Base-by-base conservation (phyloP, 768 basidiomycete genomes). In the Kwoniella sp. region DNA sequence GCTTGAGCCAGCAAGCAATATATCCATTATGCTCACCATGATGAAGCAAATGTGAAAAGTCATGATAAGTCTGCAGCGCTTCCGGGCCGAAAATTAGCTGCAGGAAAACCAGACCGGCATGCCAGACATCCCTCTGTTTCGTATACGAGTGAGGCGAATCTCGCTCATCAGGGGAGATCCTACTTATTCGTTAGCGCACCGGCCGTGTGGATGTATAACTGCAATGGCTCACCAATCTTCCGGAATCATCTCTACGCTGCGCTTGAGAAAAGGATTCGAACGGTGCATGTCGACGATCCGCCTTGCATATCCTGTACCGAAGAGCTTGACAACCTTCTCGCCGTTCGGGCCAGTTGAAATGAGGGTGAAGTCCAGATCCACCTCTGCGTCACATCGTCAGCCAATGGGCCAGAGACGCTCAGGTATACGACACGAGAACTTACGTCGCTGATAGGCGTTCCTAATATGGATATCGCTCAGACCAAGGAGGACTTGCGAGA, bases 71-170 rank as follows among this genome's bases (percentile, higher is more conserved):
- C 82, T 83, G 60, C 84, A 81, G 85, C 9, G 90, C 88, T 68
- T 90, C 86, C 57, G 87, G 81, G 0, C 93, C 93, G n/a, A 88
- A 81, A 13, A 95, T 79, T 90, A 95, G 92, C 80, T 94, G 91
- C 57, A 93, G 73, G 41, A 93, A 82, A 1, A 92, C 84, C 26
- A 94, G 85, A 0, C 90, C 93, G 0, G 88, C 86, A 50, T 86
- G 85, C 81, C 93, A 92, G 11, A 95, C 87, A 73, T 96, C 93
- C 29, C 93, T 85, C 47, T 86, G 84, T 45, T 85, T 86, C 9
- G 90, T 89, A 76, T 93, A 93, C 0, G 86, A 74, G n/a, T 92
- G 83, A 0, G 89, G 88, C 26, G 90, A 89, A 41, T 91, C 89
- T 52, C 89, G 84, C 45, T 88, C 88, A 57, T 94, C 93, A 65